A percentile compares a stretch with the other conserved stretches of the same genome.
Conservation (phyloP, 2,329 filamentous ascomycete species). For the Aphanocladium album region DNA sequence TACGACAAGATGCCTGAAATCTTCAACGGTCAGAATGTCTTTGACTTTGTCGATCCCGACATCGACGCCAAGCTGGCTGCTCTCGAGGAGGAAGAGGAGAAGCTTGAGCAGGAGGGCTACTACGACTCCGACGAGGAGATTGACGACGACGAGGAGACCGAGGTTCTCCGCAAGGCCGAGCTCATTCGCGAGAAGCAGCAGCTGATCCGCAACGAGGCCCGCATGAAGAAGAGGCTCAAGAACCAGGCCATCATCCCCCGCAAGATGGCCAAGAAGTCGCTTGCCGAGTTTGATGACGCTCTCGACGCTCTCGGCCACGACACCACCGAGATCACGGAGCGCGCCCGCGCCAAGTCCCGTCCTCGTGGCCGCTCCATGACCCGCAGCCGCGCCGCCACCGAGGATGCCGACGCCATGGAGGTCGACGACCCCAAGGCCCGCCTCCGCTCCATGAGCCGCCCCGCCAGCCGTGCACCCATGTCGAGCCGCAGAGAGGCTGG, state of each 20-base stretch:
- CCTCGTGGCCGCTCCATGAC: constrained; percentile 66
- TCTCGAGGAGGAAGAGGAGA: constrained; percentile 92
- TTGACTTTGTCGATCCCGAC: constrained; percentile 94
- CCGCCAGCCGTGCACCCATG: constrained; percentile 41
- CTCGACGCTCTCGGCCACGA: constrained; percentile 84
- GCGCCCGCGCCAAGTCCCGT: constrained; percentile 61
- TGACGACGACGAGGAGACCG: constrained; percentile 83
- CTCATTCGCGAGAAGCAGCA: constrained; percentile 92
- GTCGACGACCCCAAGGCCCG: constrained; percentile 51
- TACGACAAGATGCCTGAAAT: constrained; percentile 93
- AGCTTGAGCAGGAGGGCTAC: constrained; percentile 83
- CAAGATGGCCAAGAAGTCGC: constrained; percentile 70
- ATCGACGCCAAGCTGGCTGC: constrained; percentile 90
- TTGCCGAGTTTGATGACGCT: constrained; percentile 81
- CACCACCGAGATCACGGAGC: constrained; percentile 65
- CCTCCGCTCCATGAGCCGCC: constrained; percentile 67
- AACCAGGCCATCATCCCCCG: constrained; percentile 92
- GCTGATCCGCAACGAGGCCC: constrained; percentile 87
- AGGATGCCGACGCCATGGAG: constrained; percentile 72
- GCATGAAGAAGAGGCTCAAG: constrained; percentile 95
- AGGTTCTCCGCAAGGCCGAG: constrained; percentile 86
- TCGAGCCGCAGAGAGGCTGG: constrained; percentile 71
- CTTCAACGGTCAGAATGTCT: constrained; percentile 93
- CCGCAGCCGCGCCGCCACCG: constrained; percentile 57
- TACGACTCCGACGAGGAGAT: constrained; percentile 82